These are phyloP conservation scores for Sanghuangporus weigelae DNA, from an alignment of 1,284 basidiomycete genomes.

Conservation along the genomic window DNA sequence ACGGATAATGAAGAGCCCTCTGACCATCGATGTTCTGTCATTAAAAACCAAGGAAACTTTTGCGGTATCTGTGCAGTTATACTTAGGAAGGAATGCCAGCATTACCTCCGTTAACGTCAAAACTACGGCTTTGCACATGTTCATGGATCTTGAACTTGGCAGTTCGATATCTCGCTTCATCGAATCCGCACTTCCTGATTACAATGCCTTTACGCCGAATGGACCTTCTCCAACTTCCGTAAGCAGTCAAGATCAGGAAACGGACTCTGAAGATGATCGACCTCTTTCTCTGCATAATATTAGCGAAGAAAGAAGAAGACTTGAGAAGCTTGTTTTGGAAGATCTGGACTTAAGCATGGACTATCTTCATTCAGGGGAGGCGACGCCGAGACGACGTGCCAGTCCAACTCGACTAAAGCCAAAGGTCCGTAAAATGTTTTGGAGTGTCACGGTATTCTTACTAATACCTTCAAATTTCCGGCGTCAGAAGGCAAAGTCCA, in stretches of 20 bases:
- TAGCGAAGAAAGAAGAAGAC: constrained; percentile 20
- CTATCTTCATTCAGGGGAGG: constrained; percentile 26
- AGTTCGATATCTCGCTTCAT: constrained; percentile 32
- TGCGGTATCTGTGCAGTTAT: neutral
- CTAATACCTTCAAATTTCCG: neutral
- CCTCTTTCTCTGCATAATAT: neutral
- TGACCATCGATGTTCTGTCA: neutral
- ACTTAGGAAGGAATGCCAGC: neutral
- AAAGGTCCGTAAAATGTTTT: neutral
- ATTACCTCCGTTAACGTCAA: neutral
- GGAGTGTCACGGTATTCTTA: neutral
- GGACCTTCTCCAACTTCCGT: neutral
- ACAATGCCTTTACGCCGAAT: neutral
- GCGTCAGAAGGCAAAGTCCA: neutral
- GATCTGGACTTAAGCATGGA: constrained; percentile 50
- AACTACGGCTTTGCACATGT: neutral
- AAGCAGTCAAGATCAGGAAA: neutral
- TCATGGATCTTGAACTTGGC: constrained; percentile 27
- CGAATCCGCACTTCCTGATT: constrained; percentile 24
- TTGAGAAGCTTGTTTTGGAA: constrained; percentile 48
- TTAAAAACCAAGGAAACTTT: neutral
- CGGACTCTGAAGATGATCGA: neutral
- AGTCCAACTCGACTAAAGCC: neutral
- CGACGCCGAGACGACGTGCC: neutral
- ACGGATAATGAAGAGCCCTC: neutral